These are phyloP conservation scores for Sapria himalayana DNA, from an alignment of 345 rosid species.

Conservation along the genomic window DNA sequence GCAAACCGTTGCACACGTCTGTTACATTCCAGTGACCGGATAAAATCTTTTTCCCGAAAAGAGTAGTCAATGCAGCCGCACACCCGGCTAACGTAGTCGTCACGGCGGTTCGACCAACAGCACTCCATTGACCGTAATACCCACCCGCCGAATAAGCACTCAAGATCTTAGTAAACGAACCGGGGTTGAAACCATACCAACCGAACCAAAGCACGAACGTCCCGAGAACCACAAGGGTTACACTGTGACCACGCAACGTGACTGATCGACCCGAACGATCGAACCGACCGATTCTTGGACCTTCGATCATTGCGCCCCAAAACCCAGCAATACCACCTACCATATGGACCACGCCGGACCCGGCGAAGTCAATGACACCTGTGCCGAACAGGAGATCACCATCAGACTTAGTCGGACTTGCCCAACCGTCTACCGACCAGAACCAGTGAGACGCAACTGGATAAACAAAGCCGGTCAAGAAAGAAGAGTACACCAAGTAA, in stretches of 20 bases:
- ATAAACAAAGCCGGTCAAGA: constrained; percentile 72
- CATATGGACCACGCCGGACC: constrained; percentile 63
- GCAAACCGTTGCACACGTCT: constrained; percentile 78
- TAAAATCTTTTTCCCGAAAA: constrained; percentile 51
- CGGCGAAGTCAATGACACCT: constrained; percentile 65
- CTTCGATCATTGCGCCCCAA: constrained; percentile 67
- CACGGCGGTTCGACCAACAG: constrained; percentile 70
- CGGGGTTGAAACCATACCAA: constrained; percentile 66
- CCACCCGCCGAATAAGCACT: constrained; percentile 11
- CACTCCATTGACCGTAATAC: constrained; percentile 65
- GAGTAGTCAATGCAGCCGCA: constrained; percentile 72
- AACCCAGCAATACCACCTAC: constrained; percentile 66
- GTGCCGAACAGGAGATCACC: constrained; percentile 32
- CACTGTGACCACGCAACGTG: constrained; percentile 49
- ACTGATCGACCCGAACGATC: constrained; percentile 17
- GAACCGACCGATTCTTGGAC: constrained; percentile 55
- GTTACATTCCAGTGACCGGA: constrained; percentile 85
- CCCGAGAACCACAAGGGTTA: constrained; percentile 48
- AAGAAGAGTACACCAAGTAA: constrained; percentile 61
- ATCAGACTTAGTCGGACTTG: constrained; percentile 22
- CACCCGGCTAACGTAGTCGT: constrained; percentile 80
- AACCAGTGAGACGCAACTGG: constrained; percentile 90
- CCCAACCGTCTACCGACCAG: constrained; percentile 83
- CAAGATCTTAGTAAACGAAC: constrained; percentile 37
- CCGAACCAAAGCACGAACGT: constrained; percentile 76